Base-by-base conservation (phyloP, 2,329 filamentous ascomycete species). In the Seiridium unicorne region DNA sequence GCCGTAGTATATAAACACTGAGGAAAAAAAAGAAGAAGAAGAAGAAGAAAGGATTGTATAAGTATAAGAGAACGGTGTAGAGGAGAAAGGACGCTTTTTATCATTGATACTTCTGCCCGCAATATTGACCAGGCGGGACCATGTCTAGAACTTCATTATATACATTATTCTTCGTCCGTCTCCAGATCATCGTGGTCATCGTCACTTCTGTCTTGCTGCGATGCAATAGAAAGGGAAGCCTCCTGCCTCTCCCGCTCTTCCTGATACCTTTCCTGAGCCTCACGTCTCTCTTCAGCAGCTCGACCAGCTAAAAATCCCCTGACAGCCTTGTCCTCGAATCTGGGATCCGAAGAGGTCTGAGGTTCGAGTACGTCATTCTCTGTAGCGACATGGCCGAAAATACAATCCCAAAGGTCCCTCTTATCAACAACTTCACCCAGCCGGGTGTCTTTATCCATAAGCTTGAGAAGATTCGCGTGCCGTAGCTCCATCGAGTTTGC, bases 401-500 rank as follows among this genome's bases (percentile, higher is more conserved):
- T 77, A 74, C 94, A 98, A 63, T 87, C 85, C 94, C 93, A 97
- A 48, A 98, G 71, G 72, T 97, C 94, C 10, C 87, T 84, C 63
- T 89, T 84, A 49, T 86, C 82, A 3, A 98, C 91, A 60, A 91
- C 79, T 74, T 98, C 95, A 0, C 94, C 94, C 0, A 89, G 89
- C 2, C 84, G 82, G 59, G 84, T 85, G 34, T 87, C 85, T 64
- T 88, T 89, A 44, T 83, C 85, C 76, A 97, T 85, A 60, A 97
- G 74, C 65, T 85, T 88, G 0, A 84, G 83, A 42, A 96, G 74
- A 1, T 86, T 81, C 5, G 89, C 90, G 62, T 90, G 84, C 74
- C 96, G 86, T 66, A 97, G 74, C 74, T 97, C 92, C 51, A 91
- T 77, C 3, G 92, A 92, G 70, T 98, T 96, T 1, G 93, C 93